These are phyloP conservation scores for Chlorokybus atmophyticus DNA, from an alignment of 139 green algal genomes.

Conservation along the genomic window DNA sequence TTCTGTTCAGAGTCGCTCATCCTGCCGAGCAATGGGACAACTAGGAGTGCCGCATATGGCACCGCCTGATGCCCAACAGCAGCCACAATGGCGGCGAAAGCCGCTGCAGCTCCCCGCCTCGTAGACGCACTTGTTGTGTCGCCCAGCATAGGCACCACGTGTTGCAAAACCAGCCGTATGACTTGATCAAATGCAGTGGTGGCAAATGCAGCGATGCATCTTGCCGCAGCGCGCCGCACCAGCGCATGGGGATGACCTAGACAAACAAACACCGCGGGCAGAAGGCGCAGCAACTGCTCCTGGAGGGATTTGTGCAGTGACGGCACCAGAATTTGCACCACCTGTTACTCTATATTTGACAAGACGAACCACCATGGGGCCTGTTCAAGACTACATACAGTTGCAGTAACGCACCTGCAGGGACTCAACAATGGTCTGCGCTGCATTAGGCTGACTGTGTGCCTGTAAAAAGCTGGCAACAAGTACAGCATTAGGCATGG, in stretches of 20 bases:
- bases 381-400: too few relatives aligned
- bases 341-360: too few relatives aligned
- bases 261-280: not conserved
- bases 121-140: conserved; percentile 8
- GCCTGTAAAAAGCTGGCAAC: too few relatives aligned
- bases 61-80: conserved; percentile 33
- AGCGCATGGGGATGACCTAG: conserved; percentile 26
- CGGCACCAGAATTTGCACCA: conserved; percentile 54
- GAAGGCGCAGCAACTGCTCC: not conserved
- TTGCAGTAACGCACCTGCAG: too few relatives aligned
- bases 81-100: conserved; percentile 11
- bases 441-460: too few relatives aligned
- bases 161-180: conserved; percentile 22
- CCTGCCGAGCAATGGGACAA: conserved; percentile 72
- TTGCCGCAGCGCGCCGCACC: conserved; percentile 35
- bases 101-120: conserved; percentile 23
- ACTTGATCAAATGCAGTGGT: conserved; percentile 3
- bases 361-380: too few relatives aligned
- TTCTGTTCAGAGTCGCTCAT: conserved; percentile 61
- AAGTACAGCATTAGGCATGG: too few relatives aligned
- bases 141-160: conserved; percentile 23
- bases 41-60: conserved; percentile 57
- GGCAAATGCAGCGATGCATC: conserved; percentile 28
- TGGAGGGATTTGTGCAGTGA: conserved; percentile 35
- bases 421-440: too few relatives aligned